A percentile compares a stretch with the other conserved stretches of the same genome.
phyloP scores from a whole-genome alignment of 306 rosid genomes.

The Prunus persica region Prunus_persica_NCBIv2 NC_034014.1:1873001-1873500 shows the following conservation, averaged over 20 bases:
- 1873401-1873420: slow-evolving; percentile 20
- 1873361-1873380: slow-evolving; percentile 81
- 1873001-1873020: slow-evolving; percentile 92
- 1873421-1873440: slow-evolving; percentile 51
- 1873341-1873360: slow-evolving; percentile 57
- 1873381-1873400: slow-evolving; percentile 43
- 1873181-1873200: slow-evolving; percentile 25
- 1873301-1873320: slow-evolving; percentile 70
- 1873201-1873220: slow-evolving; percentile 30
- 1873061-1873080: slow-evolving; percentile 92
- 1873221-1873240: slow-evolving; percentile 52
- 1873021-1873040: slow-evolving; percentile 94
- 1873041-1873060: slow-evolving; percentile 85
- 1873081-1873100: slow-evolving; percentile 85
- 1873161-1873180: slow-evolving; percentile 55
- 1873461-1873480: slow-evolving; percentile 79
- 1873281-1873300: slow-evolving; percentile 58
- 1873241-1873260: slow-evolving; percentile 31
- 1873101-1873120: slow-evolving; percentile 94
- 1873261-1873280: slow-evolving; percentile 11
- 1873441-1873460: slow-evolving; percentile 47
- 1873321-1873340: slow-evolving; percentile 37
- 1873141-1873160: slow-evolving; percentile 62
- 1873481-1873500: slow-evolving; percentile 55
- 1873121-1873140: slow-evolving; percentile 78